Base-by-base conservation (phyloP, 345 rosid species). In the Geranium rotundifolium region DNA sequence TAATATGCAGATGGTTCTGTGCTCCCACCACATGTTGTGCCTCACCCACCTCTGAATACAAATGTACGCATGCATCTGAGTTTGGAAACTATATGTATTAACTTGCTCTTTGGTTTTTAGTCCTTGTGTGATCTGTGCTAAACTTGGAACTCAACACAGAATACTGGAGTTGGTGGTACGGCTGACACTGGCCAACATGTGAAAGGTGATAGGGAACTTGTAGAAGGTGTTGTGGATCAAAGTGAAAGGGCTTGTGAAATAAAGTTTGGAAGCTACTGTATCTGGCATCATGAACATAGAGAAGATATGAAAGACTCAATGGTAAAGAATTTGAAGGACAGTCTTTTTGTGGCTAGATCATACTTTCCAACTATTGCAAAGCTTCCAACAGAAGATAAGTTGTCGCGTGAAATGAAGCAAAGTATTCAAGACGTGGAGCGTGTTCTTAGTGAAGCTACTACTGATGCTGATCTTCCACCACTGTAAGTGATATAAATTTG, bases 341-440 rank as follows among this genome's bases (percentile, higher is more conserved):
- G 69, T 68, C 95, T 93, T 65, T 93, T 93, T 71, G 90, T 83
- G 60, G 96, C 96, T 64, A 82, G 99, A 73, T 87, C 99, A 73
- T 93, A 93, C 79, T 93, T 74, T 76, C 97, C 99, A 39, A 93
- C 77, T 64, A 80, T 93, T 77, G 97, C 99, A 49, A 93, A 93
- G 71, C 82, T 90, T 75, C 95, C 88, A 69, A 70, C 80, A 58
- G 89, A 88, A 71, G 79, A 65, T 74, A 81, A 75, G 69, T 76
- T 93, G 65, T 73, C 97, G 65, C 85, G 71, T 61, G 99, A 86
- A 77, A 49, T 93, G 80, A 88, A 62, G 77, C 96, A 82, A 75
- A 90, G 82, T 69, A 93, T 93, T 73, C 99, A 90, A 85, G 97
- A 90, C 62, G 65, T 93, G 56, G 99, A 93, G 85, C 89, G 79